Conservation (phyloP, 208 protist genomes). For the Wallacemonas collosoma region DNA sequence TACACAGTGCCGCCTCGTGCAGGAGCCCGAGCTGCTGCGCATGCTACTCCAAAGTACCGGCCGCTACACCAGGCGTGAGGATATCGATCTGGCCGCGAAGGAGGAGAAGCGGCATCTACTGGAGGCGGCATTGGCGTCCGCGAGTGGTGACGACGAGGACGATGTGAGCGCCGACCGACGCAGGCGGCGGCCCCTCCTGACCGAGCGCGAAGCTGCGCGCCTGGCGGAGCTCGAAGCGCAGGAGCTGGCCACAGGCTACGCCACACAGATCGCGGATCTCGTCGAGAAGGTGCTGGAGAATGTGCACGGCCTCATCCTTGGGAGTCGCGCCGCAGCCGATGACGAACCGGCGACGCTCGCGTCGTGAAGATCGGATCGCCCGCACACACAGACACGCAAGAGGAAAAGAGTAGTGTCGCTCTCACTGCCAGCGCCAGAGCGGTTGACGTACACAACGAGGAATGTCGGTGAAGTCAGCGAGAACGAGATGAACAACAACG, state of each 20-base stretch:
- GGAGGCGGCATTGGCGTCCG: conserved; percentile 1
- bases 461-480: too few relatives aligned
- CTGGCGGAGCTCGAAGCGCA: conserved; percentile 9
- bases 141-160: neutral
- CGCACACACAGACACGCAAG: neutral
- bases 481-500: too few relatives aligned
- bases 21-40: conserved; percentile 55
- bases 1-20: conserved; percentile 62
- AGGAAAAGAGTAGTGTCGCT: too few relatives aligned
- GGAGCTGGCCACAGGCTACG: conserved; percentile 41
- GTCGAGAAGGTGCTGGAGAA: conserved; percentile 80
- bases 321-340: neutral
- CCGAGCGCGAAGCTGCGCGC: conserved; percentile 21
- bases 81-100: conserved; percentile 33
- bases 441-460: too few relatives aligned
- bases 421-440: too few relatives aligned
- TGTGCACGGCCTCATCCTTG: conserved; percentile 50
- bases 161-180: neutral
- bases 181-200: conserved; percentile 4
- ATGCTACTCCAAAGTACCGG: conserved; percentile 76
- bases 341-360: neutral
- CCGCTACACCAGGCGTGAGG: conserved; percentile 51
- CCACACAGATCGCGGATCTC: conserved; percentile 65
- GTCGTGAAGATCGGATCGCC: neutral
- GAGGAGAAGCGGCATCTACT: conserved; percentile 34